Evolutionary conservation across 2,329 filamentous ascomycete species (phyloP).

Genomic region (Davidsoniella australis): DNA sequence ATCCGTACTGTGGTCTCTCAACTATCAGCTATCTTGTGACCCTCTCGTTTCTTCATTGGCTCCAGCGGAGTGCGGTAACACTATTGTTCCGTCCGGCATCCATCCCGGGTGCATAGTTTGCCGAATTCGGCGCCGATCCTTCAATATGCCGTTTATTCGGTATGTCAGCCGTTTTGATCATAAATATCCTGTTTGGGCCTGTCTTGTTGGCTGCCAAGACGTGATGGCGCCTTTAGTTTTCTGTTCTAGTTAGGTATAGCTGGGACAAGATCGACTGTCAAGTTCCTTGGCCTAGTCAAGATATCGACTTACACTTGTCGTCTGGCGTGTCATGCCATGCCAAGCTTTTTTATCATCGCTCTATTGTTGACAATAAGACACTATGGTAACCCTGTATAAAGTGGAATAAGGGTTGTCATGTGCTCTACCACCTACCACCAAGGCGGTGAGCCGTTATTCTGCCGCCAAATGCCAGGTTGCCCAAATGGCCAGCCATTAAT

Average conservation of each 20-base stretch:
- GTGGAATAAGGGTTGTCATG: too few species aligned
- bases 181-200: too few species aligned
- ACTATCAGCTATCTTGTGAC: too few species aligned
- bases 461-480: constrained; percentile 7
- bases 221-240: background rate
- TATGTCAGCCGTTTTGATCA: background rate
- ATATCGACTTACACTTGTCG: background rate
- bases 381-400: too few species aligned
- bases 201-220: background rate
- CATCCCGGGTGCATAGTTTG: constrained; percentile 1
- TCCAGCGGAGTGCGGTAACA: too few species aligned
- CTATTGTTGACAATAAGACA: background rate
- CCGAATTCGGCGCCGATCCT: constrained; percentile 9
- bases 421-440: background rate
- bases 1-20: background rate
- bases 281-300: too few species aligned
- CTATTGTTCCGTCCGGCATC: too few species aligned
- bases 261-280: background rate
- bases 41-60: too few species aligned
- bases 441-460: constrained; percentile 10
- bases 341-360: background rate
- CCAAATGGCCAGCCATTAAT: background rate
- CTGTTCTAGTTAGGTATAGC: background rate
- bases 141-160: constrained; percentile 1
- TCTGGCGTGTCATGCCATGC: background rate